Evolutionary conservation across 805 yeast genomes (phyloP).

Genomic region (Grigorovia yakushimaensis): DNA sequence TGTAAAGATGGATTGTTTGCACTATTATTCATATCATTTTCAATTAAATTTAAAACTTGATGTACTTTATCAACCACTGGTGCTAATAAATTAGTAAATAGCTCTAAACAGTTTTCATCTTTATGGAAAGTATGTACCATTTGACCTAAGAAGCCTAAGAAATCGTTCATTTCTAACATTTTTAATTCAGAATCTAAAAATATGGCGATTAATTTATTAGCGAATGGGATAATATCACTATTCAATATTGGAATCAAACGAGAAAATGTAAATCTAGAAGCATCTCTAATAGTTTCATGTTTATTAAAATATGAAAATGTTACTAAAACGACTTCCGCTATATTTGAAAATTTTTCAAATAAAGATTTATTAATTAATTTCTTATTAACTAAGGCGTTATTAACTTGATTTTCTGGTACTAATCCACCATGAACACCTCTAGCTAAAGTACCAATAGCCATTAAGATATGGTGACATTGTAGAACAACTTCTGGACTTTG

Average conservation of each 20-base stretch:
- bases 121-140: constrained; percentile 66
- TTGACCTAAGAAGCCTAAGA: constrained; percentile 80
- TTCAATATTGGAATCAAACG: constrained; percentile 72
- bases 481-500: constrained; percentile 40
- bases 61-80: constrained; percentile 67
- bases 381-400: constrained; percentile 28
- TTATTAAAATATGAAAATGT: constrained; percentile 68
- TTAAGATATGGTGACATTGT: constrained; percentile 76
- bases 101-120: constrained; percentile 58
- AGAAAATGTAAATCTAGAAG: constrained; percentile 79
- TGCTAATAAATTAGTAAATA: constrained; percentile 60
- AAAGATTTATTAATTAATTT: constrained; percentile 23
- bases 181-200: constrained; percentile 49
- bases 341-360: constrained; percentile 47
- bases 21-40: constrained; percentile 28
- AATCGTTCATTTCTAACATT: constrained; percentile 63
- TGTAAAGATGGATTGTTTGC: neutral
- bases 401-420: constrained; percentile 32
- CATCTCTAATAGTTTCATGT: constrained; percentile 65
- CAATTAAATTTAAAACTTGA: constrained; percentile 36
- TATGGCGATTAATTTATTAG: constrained; percentile 59
- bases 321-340: constrained; percentile 74
- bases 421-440: constrained; percentile 61
- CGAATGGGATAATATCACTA: constrained; percentile 40
- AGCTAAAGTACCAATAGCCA: constrained; percentile 84